Conservation (phyloP, 768 basidiomycete species). For the Cystofilobasidium ferigula region DNA sequence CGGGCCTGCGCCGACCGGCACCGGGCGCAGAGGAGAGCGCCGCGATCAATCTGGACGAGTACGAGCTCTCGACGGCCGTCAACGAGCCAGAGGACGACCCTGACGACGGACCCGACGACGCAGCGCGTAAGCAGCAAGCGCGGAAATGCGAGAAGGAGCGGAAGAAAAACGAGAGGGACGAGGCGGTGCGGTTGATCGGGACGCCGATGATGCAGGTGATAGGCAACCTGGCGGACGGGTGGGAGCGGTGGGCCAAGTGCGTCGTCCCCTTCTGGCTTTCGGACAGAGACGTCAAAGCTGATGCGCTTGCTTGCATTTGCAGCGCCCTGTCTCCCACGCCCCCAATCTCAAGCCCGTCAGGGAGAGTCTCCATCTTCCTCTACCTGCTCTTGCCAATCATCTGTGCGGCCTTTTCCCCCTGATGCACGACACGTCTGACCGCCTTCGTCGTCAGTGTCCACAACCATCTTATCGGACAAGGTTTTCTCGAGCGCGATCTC, state of each 20-base stretch:
- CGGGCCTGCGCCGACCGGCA: constrained; percentile 23
- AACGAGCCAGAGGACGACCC: constrained; percentile 30
- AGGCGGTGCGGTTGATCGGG: constrained; percentile 37
- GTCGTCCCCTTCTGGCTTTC: constrained; percentile 17
- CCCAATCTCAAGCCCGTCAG: constrained; percentile 34
- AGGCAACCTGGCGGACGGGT: constrained; percentile 40
- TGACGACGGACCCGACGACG: not conserved
- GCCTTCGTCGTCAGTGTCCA: constrained; percentile 30
- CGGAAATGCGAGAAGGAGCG: constrained; percentile 4
- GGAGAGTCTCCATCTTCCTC: constrained; percentile 1
- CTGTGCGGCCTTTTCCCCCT: constrained; percentile 25
- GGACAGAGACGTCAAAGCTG: not conserved
- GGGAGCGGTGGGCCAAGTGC: constrained; percentile 41
- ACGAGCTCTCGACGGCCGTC: constrained; percentile 29
- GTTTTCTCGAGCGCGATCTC: constrained; percentile 36
- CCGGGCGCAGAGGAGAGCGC: constrained; percentile 24
- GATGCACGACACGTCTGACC: constrained; percentile 36
- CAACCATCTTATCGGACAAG: constrained; percentile 35
- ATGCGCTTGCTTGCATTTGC: not conserved
- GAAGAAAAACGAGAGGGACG: constrained; percentile 30
- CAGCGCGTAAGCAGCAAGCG: not conserved
- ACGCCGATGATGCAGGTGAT: constrained; percentile 39
- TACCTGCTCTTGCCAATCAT: constrained; percentile 20
- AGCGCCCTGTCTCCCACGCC: constrained; percentile 41
- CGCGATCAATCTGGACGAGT: constrained; percentile 16